Evolutionary conservation across 345 rosid genomes (phyloP).

Genomic region (Excoecaria cochinchinensis): DNA sequence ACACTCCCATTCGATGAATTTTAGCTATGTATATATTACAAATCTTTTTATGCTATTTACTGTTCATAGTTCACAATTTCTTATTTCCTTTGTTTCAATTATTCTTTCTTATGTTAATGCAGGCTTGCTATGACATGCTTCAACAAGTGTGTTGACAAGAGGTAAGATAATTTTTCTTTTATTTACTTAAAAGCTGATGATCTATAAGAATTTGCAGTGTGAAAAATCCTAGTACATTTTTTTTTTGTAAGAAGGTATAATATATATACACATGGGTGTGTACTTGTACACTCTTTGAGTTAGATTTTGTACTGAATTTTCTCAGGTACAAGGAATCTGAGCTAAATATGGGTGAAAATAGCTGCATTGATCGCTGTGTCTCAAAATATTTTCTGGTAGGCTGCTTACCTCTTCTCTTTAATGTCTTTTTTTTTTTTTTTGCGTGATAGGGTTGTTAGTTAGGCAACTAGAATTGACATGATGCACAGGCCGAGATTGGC

Average conservation of each 20-base stretch:
- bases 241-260: too few relatives aligned
- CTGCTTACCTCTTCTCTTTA: background rate
- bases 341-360: slow-evolving; percentile 97
- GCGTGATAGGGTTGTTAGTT: background rate
- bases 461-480: background rate
- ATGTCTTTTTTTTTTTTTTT: background rate
- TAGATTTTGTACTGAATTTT: background rate
- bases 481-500: too few relatives aligned
- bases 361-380: slow-evolving; percentile 98
- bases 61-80: background rate
- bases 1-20: background rate
- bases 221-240: background rate
- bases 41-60: background rate
- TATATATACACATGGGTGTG: too few relatives aligned
- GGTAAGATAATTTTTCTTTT: slow-evolving; percentile 41
- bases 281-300: background rate
- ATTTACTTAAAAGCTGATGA: background rate
- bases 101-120: slow-evolving; percentile 26
- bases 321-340: slow-evolving; percentile 87
- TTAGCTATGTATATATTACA: too few relatives aligned
- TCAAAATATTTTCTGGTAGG: slow-evolving; percentile 91
- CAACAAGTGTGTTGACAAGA: slow-evolving; percentile 85
- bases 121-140: slow-evolving; percentile 94
- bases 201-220: background rate
- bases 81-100: background rate